Base-by-base conservation (phyloP, 805 yeast genomes). In the Candida yuanshanica region DNA sequence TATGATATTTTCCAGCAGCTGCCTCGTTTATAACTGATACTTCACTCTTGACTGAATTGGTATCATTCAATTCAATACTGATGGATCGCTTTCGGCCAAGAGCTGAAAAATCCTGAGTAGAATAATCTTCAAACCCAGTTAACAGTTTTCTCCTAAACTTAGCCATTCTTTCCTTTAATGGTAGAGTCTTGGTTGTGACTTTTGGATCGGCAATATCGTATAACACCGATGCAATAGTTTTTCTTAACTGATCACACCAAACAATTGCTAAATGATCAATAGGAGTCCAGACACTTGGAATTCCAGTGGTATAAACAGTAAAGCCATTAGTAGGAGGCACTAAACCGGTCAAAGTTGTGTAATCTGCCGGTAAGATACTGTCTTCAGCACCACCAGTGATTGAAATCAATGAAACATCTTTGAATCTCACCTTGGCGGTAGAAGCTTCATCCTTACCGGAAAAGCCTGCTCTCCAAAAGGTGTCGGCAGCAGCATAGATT, bases 211-310 rank as follows among this genome's bases (percentile, higher is more conserved):
- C 73, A 11, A 83, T 67, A 23, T 76, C 82, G 36, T 84, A 62
- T 27, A 93, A 55, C 0, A 80, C 65, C 37, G 64, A 64, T 8
- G 86, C 81, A 2, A 91, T 49, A 13, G 71, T 75, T 39, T 74
- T 68, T 39, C 97, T 72, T 29, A 90, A 64, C 59, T 91, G 97
- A 46, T 81, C 85, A 62, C 99, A 91, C 99, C 99, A 91, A 2
- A 91, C 95, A 36, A 93, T 81, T 1, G 98, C 97, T 48, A 88
- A 70, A 64, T 91, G 99, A 60, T 91, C 98, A 32, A 89, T 80
- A 1, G 96, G 84, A 1, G 96, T 81, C 95, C 97, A 91, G 1
- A 91, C 96, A 2, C 72, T 73, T 0, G 96, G 96, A 10, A 91
- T 83, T 1, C 95, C 90, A 0, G 93, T 80, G 0, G 96, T 77